phyloP scores from a whole-genome alignment of 2,329 filamentous ascomycete species.

The Colletotrichum higginsianum region DNA sequence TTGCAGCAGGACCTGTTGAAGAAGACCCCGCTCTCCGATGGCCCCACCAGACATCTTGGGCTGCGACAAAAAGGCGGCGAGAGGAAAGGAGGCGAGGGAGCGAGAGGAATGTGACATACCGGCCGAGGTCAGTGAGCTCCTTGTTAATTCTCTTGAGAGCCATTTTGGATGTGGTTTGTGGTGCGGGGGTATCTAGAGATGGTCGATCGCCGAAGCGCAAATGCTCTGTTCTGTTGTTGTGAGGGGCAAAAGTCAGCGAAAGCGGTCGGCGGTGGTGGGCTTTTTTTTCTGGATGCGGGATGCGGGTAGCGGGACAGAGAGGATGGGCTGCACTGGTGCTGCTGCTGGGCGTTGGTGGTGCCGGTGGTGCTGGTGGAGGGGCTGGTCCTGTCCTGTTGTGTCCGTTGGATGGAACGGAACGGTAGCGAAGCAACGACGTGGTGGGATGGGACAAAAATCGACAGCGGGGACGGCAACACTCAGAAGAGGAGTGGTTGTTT shows the following conservation, averaged over 20 bases:
- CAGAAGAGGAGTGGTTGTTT: not conserved
- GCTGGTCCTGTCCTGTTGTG: not conserved
- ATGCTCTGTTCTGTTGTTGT: constrained; percentile 42
- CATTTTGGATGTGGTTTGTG: constrained; percentile 66
- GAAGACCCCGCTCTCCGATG: constrained; percentile 54
- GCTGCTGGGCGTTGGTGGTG: not conserved
- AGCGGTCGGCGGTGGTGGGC: constrained; percentile 40
- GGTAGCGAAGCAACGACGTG: not conserved
- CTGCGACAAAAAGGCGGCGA: constrained; percentile 44
- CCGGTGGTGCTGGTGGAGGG: not conserved
- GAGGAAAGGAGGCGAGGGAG: constrained; percentile 30
- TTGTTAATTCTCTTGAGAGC: constrained; percentile 96
- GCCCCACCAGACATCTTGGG: constrained; percentile 55
- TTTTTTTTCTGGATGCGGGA: constrained; percentile 34
- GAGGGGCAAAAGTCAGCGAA: constrained; percentile 44
- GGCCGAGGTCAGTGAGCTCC: constrained; percentile 91
- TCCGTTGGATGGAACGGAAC: constrained; percentile 2
- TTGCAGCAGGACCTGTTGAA: constrained; percentile 36
- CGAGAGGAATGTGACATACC: constrained; percentile 66
- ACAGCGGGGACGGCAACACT: not conserved
- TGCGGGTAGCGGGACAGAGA: constrained; percentile 21
- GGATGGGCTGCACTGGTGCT: constrained; percentile 23
- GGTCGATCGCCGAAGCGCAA: constrained; percentile 36
- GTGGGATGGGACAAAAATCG: not conserved
- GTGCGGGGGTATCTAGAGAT: constrained; percentile 45